Evolutionary conservation across 495 filamentous ascomycete genomes (phyloP), one percentile per base, ranked within the genome.

Genomic region (Podospora conica): DNA sequence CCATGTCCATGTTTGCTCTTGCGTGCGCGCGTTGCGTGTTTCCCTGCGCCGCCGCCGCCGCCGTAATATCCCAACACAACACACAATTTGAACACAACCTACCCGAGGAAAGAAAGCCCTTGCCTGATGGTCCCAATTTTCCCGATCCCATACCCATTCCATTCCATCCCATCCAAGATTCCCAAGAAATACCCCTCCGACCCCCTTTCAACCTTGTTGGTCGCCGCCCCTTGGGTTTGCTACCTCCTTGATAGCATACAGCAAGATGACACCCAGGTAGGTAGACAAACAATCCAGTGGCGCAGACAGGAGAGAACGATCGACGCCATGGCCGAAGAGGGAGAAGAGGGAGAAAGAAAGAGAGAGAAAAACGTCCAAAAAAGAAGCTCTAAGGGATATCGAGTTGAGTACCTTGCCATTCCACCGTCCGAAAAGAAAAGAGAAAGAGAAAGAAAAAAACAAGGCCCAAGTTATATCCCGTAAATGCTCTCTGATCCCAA

Each of bases 331-430:
- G 18, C 33, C 12, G n/a, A 11, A 24, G 21, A 60, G 29, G 10
- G 0, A 24, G 33, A 40, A n/a, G 8, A 8, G 27, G 58, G 5
- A 29, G 12, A 27, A n/a, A 18, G 27, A 33, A 21, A 33, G 29
- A 2, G 27, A 11, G 3, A 28, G 28, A 59, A 59, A 59, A 15
- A 5, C 9, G 15, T 18, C 20, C 24, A 25, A 20, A 61, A 40
- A 61, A 48, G 59, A 61, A 61, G 22, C 18, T 61, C 60, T 61
- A 61, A 53, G 60, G 60, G 60, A 61, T 61, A 61, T 61, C 60
- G 29, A 64, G 27, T 48, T 18, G 15, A 48, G 40, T 48, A 48
- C 40, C 40, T 48, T 48, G 40, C 40, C 40, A 48, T 48, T n/a
- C 15, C 33, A 15, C 18, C 28, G 2, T 28, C 62, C 62, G n/a